phyloP scores from a whole-genome alignment of 2,329 filamentous ascomycete species.

The Colletotrichum camelliae region DNA sequence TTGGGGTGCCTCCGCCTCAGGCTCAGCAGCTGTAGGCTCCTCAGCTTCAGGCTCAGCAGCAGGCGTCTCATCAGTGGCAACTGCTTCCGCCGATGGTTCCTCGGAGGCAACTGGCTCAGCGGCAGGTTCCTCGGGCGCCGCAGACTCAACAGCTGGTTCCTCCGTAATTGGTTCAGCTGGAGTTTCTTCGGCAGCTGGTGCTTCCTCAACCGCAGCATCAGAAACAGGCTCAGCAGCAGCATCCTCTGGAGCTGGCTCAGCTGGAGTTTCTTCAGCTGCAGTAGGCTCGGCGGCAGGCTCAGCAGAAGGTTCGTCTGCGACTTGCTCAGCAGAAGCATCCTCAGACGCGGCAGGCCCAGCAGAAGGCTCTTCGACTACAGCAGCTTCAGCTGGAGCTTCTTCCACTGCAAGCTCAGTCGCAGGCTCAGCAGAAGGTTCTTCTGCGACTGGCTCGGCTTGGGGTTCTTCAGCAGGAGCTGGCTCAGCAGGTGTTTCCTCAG shows the following conservation, averaged over 20 bases:
- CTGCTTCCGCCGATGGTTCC: not conserved
- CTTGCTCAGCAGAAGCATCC: not conserved
- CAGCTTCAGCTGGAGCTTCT: no score
- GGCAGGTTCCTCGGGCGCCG: not conserved
- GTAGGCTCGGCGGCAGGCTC: not conserved
- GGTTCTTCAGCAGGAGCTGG: not conserved
- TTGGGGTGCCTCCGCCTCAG: not conserved
- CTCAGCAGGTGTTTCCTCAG: not conserved
- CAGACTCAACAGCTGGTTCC: not conserved
- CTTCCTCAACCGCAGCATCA: not conserved
- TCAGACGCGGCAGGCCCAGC: not conserved
- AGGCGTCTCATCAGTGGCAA: not conserved
- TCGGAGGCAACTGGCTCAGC: not conserved
- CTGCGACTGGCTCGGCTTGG: not conserved
- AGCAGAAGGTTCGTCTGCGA: not conserved
- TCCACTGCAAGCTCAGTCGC: not conserved
- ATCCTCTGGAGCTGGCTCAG: not conserved
- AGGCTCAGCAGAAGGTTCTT: not conserved
- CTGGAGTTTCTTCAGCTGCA: not conserved
- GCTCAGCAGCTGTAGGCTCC: not conserved
- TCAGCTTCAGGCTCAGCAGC: not conserved
- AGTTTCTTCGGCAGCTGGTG: not conserved
- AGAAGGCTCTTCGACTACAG: not conserved
- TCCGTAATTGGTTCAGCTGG: not conserved
- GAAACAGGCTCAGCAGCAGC: not conserved